Conservation (phyloP, 2,329 filamentous ascomycete genomes). For the Chaetomium sp. region DNA sequence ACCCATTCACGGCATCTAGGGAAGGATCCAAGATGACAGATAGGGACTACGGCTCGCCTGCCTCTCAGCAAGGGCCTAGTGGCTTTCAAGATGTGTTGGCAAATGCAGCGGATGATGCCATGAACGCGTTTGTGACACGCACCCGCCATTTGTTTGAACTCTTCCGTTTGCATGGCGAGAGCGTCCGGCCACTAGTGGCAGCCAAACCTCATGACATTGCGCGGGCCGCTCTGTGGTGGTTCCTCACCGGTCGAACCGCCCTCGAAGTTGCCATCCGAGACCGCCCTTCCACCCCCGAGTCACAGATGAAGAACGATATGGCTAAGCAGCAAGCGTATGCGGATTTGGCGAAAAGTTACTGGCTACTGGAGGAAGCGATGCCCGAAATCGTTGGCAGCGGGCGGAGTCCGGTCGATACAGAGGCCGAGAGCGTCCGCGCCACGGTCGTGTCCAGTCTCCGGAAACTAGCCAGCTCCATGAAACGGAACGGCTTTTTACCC, state of each 20-base stretch:
- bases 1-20: conserved; percentile 22
- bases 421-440: conserved; percentile 48
- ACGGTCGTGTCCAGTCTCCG: conserved; percentile 58
- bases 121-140: conserved; percentile 62
- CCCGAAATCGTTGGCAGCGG: conserved; percentile 43
- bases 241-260: conserved; percentile 69
- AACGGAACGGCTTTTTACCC: conserved; percentile 72
- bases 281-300: conserved; percentile 48
- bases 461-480: conserved; percentile 75
- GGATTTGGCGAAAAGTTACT: conserved; percentile 78
- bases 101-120: conserved; percentile 56
- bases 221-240: conserved; percentile 80
- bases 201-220: conserved; percentile 62
- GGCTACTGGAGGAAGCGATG: conserved; percentile 59
- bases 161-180: conserved; percentile 72
- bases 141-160: conserved; percentile 69
- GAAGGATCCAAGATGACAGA: conserved; percentile 24
- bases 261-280: conserved; percentile 67
- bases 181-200: conserved; percentile 57
- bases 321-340: conserved; percentile 71
- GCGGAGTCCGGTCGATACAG: conserved; percentile 36
- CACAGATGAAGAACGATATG: conserved; percentile 47
- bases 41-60: conserved; percentile 17
- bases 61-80: conserved; percentile 28
- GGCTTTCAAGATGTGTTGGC: conserved; percentile 37